Evolutionary conservation across 768 basidiomycete species (phyloP).

Genomic region (Kondoa subrosea): DNA sequence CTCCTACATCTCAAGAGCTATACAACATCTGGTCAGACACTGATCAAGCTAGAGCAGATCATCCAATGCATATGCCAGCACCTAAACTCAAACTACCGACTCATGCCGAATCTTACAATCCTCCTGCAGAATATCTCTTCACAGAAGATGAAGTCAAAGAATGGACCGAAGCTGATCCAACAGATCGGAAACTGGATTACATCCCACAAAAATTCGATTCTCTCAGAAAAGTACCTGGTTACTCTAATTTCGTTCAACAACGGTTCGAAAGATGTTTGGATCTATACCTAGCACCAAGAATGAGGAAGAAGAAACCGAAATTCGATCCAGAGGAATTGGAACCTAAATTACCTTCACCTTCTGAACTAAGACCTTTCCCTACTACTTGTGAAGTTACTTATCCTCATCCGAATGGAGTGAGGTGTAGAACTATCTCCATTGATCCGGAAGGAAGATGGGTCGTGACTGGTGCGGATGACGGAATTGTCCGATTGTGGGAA

Average conservation of each 20-base stretch:
- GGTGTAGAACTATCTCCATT: conserved; percentile 56
- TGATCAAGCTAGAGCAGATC: conserved; percentile 42
- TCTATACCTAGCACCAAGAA: conserved; percentile 84
- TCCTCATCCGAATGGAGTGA: conserved; percentile 44
- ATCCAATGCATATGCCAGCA: conserved; percentile 76
- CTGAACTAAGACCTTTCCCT: conserved; percentile 83
- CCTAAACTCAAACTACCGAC: conserved; percentile 78
- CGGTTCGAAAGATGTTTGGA: conserved; percentile 87
- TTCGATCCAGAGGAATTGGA: conserved; percentile 66
- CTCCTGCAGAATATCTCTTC: conserved; percentile 88
- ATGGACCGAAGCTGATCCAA: conserved; percentile 68
- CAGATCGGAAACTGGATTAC: conserved; percentile 77
- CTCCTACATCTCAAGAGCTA: conserved; percentile 51
- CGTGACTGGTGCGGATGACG: conserved; percentile 76
- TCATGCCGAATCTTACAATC: conserved; percentile 95
- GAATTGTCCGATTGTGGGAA: conserved; percentile 78
- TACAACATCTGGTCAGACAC: conserved; percentile 76
- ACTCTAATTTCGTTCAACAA: conserved; percentile 78
- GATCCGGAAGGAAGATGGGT: conserved; percentile 86
- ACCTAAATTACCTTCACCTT: conserved; percentile 84
- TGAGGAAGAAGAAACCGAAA: conserved; percentile 53
- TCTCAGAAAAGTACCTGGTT: conserved; percentile 78
- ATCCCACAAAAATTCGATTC: conserved; percentile 71
- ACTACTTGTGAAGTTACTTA: conserved; percentile 60
- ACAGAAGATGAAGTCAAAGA: conserved; percentile 60